phyloP scores from a whole-genome alignment of 495 filamentous ascomycete genomes.

The Aspergillus sclerotiicarbonarius region DNA sequence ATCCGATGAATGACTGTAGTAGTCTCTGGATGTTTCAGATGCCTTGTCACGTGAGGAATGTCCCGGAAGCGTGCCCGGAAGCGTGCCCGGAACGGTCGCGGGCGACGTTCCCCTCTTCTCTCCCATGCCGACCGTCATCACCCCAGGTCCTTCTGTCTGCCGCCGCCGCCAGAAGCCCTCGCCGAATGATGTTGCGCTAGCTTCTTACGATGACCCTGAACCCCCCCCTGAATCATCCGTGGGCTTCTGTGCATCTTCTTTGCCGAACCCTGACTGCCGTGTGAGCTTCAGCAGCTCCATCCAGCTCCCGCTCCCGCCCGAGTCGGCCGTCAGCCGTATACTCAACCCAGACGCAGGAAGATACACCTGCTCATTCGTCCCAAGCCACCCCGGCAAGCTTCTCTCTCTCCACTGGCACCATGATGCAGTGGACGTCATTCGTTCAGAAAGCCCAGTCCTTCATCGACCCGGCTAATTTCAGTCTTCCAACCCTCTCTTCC shows the following conservation, averaged over 20 bases:
- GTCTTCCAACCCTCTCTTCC: slow-evolving; percentile 60
- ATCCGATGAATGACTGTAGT: no score
- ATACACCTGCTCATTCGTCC: background rate
- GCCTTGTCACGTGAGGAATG: slow-evolving; percentile 17
- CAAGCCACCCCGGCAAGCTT: background rate
- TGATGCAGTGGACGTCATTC: slow-evolving; percentile 81
- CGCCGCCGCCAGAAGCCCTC: slow-evolving; percentile 8
- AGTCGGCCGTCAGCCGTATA: slow-evolving; percentile 11
- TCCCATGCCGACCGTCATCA: slow-evolving; percentile 7
- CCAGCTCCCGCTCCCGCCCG: slow-evolving; percentile 27
- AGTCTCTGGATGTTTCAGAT: slow-evolving; percentile 10
- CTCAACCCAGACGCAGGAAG: background rate
- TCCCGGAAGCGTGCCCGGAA: slow-evolving; percentile 14
- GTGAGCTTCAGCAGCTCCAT: slow-evolving; percentile 27
- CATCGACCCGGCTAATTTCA: slow-evolving; percentile 76
- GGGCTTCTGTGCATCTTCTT: slow-evolving; percentile 26
- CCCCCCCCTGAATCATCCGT: slow-evolving; percentile 18
- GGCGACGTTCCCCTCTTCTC: slow-evolving; percentile 9
- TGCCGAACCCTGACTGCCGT: slow-evolving; percentile 20
- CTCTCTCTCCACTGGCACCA: slow-evolving; percentile 29
- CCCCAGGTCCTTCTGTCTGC: slow-evolving; percentile 20
- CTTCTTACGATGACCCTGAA: slow-evolving; percentile 31
- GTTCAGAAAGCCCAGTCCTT: slow-evolving; percentile 94
- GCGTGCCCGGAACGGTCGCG: slow-evolving; percentile 12
- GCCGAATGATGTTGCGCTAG: slow-evolving; percentile 26